phyloP scores from a whole-genome alignment of 345 rosid species.

The Bruguiera parviflora region DNA sequence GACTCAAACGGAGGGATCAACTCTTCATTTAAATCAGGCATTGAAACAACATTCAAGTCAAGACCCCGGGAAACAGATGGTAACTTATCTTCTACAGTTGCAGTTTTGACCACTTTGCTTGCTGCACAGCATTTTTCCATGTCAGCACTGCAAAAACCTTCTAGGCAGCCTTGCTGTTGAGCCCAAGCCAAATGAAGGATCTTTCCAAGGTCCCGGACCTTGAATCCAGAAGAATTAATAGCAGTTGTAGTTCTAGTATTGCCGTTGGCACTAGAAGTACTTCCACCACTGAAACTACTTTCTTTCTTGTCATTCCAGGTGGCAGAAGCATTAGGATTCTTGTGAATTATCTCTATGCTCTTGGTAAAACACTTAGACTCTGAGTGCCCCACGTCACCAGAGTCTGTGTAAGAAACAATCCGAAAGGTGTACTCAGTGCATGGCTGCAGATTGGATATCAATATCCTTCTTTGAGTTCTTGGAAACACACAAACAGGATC shows the following conservation, averaged over 20 bases:
- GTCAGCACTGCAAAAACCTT: slow-evolving; percentile 61
- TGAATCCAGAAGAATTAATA: slow-evolving; percentile 51
- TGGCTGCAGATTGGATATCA: slow-evolving; percentile 76
- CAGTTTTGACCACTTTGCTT: slow-evolving; percentile 33
- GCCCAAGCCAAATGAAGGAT: slow-evolving; percentile 64
- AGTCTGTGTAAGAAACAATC: slow-evolving; percentile 52
- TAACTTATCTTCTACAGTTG: slow-evolving; percentile 32
- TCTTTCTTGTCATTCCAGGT: slow-evolving; percentile 30
- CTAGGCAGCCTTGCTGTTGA: slow-evolving; percentile 65
- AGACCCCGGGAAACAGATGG: slow-evolving; percentile 55
- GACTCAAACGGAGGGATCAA: slow-evolving; percentile 73
- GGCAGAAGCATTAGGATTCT: slow-evolving; percentile 35
- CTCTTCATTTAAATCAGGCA: slow-evolving; percentile 93
- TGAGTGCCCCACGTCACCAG: slow-evolving; percentile 58
- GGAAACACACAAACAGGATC: slow-evolving; percentile 60
- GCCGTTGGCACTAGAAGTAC: slow-evolving; percentile 39
- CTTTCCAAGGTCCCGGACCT: slow-evolving; percentile 70
- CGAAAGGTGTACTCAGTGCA: slow-evolving; percentile 77
- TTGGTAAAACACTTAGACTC: slow-evolving; percentile 65
- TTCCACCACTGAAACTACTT: slow-evolving; percentile 34
- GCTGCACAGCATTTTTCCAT: slow-evolving; percentile 55
- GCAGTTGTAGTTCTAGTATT: slow-evolving; percentile 28
- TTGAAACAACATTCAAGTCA: slow-evolving; percentile 76
- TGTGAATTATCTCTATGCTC: slow-evolving; percentile 58
- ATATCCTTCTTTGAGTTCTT: slow-evolving; percentile 67